Conservation (phyloP, 164 flowering plant genomes). For the Nymphaea thermarum region DNA sequence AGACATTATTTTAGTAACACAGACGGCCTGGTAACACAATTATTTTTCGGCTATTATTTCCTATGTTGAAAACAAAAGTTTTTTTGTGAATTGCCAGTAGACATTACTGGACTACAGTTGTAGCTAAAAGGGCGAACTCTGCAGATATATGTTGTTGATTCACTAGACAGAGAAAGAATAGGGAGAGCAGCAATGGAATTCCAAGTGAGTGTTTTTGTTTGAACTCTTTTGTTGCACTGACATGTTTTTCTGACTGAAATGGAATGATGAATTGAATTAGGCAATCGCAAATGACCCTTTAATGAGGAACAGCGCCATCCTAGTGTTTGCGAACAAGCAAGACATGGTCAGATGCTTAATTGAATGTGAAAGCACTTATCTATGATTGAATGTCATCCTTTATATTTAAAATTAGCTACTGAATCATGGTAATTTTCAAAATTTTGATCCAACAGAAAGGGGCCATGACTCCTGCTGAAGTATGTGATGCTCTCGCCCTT, state of each 20-base stretch:
- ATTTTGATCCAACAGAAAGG: not conserved
- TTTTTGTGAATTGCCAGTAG: too few relatives aligned
- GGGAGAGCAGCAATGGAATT: not conserved
- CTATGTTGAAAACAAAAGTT: not conserved
- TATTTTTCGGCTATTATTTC: too few relatives aligned
- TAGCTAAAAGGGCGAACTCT: too few relatives aligned
- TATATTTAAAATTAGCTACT: not conserved
- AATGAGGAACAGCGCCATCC: not conserved
- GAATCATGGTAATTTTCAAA: not conserved
- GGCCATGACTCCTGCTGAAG: not conserved
- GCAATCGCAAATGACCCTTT: not conserved
- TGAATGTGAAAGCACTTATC: not conserved
- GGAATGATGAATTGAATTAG: not conserved
- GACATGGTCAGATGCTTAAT: not conserved
- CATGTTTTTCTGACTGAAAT: too few relatives aligned
- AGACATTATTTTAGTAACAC: not conserved
- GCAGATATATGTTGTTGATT: not conserved
- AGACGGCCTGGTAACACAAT: not conserved
- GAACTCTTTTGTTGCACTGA: not conserved
- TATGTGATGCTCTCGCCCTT: not conserved
- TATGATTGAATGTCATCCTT: too few relatives aligned
- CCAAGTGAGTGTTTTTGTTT: not conserved
- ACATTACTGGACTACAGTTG: too few relatives aligned
- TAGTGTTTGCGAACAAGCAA: not conserved
- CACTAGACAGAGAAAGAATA: not conserved